Percentiles rank a stretch among this genome's conserved stretches.
phyloP scores from a whole-genome alignment of 1,139 yeast genomes.

The Pichia sp. region DNA sequence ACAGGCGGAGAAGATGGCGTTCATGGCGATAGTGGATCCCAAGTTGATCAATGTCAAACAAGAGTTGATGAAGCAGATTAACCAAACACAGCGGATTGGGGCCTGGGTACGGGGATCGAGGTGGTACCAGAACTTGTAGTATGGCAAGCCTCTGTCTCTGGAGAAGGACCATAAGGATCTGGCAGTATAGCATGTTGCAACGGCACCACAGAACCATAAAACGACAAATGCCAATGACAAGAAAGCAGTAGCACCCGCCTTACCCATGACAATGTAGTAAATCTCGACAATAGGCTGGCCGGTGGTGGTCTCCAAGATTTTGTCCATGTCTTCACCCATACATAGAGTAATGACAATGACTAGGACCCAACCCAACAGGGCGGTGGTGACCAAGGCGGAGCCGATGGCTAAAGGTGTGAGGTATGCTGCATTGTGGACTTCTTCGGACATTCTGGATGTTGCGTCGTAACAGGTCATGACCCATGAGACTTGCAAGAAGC shows the following conservation, averaged over 20 bases:
- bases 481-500: slow-evolving; percentile 36
- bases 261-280: slow-evolving; percentile 47
- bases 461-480: slow-evolving; percentile 37
- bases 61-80: slow-evolving; percentile 32
- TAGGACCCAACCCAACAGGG: slow-evolving; percentile 34
- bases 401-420: slow-evolving; percentile 34
- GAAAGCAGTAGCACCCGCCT: slow-evolving; percentile 49
- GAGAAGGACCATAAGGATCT: slow-evolving; percentile 38
- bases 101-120: slow-evolving; percentile 34
- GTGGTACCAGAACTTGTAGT: slow-evolving; percentile 34
- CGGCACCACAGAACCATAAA: slow-evolving; percentile 36
- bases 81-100: slow-evolving; percentile 37
- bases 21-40: slow-evolving; percentile 37
- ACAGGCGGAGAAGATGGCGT: slow-evolving; percentile 46
- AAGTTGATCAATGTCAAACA: slow-evolving; percentile 35
- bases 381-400: slow-evolving; percentile 33
- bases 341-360: slow-evolving; percentile 35
- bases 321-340: slow-evolving; percentile 42
- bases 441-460: slow-evolving; percentile 47
- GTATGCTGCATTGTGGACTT: slow-evolving; percentile 42
- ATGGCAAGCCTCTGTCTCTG: slow-evolving; percentile 42
- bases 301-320: slow-evolving; percentile 33
- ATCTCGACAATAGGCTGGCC: slow-evolving; percentile 54
- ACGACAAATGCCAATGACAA: slow-evolving; percentile 41
- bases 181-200: slow-evolving; percentile 33